Evolutionary conservation across 331 rosid species (phyloP), one percentile per base, ranked within the genome.

Genomic region (Erythrophleum ivorense): DNA sequence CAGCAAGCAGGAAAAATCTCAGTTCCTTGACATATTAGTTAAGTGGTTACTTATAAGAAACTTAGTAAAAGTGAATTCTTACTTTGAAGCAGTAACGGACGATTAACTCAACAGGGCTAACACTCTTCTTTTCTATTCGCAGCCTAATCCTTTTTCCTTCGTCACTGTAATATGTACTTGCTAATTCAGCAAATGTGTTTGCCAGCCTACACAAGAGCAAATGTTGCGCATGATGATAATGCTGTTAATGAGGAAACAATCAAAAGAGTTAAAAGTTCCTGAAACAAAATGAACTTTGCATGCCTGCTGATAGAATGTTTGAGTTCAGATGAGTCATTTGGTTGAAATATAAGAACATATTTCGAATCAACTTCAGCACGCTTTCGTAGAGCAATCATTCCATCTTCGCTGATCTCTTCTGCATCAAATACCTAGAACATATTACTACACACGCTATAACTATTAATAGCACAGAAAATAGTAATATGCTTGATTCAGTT

Each of bases 61-160:
- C 69, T 46, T n/a, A 3, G 9, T 12, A 79, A 57, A 75, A 69
- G 67, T 4, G 76, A 55, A 80, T 38, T 45, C 93, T 29, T 88
- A 94, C 99, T 91, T 96, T 92, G 87, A 96, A 94, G 82, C 92
- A 96, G 87, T 89, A 94, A 58, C 98, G 97, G 86, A 92, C 80
- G 55, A 87, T 84, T 86, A 94, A 82, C 89, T 94, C 98, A 46
- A 88, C 75, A 31, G 90, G 67, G 85, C 71, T 84, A 70, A 82
- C 82, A 76, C 83, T 88, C 86, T 92, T 96, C 94, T 88, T 96
- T 79, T 96, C 98, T 38, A 94, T 89, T 72, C 92, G 88, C 12
- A 86, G 83, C 84, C 88, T 96, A 84, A 92, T 31, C 90, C 91
- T 91, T 58, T 89, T 85, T 65, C 98, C 99, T 88, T 94, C 95